Percentiles rank a stretch among this genome's conserved stretches.
Evolutionary conservation across 1,284 basidiomycete genomes (phyloP).

Genomic region (Agaricales sp.): DNA sequence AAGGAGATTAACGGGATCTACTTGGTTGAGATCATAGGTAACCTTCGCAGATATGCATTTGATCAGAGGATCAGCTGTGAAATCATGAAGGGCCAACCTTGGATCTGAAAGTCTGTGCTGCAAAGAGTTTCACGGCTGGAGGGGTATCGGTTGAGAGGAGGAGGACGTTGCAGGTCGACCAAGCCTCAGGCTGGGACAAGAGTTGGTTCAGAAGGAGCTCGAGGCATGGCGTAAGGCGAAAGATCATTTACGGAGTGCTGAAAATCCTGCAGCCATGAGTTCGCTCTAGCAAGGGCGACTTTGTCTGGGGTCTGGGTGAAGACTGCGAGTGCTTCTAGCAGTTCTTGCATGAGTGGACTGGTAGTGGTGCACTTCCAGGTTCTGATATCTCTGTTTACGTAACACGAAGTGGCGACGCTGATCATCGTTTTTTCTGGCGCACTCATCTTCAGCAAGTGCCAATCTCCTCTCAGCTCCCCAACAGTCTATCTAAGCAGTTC

Average conservation of each 20-base stretch:
- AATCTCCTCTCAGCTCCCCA: too few relatives aligned
- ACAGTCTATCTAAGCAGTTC: too few relatives aligned
- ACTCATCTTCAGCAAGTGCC: too few relatives aligned
- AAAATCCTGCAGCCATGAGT: conserved; percentile 90
- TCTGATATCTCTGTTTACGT: too few relatives aligned
- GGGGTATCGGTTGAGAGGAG: conserved; percentile 77
- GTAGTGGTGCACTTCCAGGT: too few relatives aligned
- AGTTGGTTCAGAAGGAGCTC: conserved; percentile 38
- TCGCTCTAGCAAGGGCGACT: conserved; percentile 72
- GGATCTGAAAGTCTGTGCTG: conserved; percentile 91
- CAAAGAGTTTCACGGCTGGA: conserved; percentile 81
- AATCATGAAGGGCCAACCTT: conserved; percentile 52
- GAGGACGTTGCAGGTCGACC: conserved; percentile 90
- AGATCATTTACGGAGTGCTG: conserved; percentile 89
- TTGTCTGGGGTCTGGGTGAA: conserved; percentile 77
- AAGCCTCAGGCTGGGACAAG: conserved; percentile 82
- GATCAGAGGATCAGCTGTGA: conserved; percentile 14
- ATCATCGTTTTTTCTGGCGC: too few relatives aligned
- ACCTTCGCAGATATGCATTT: conserved; percentile 47
- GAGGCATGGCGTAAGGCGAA: conserved; percentile 55
- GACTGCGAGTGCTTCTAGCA: conserved; percentile 66
- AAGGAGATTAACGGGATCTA: conserved; percentile 64
- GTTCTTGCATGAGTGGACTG: conserved; percentile 19
- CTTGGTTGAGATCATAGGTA: conserved; percentile 90
- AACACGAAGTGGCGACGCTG: too few relatives aligned